phyloP scores from a whole-genome alignment of 805 yeast genomes.

The Dipodascopsis uninucleata region DNA sequence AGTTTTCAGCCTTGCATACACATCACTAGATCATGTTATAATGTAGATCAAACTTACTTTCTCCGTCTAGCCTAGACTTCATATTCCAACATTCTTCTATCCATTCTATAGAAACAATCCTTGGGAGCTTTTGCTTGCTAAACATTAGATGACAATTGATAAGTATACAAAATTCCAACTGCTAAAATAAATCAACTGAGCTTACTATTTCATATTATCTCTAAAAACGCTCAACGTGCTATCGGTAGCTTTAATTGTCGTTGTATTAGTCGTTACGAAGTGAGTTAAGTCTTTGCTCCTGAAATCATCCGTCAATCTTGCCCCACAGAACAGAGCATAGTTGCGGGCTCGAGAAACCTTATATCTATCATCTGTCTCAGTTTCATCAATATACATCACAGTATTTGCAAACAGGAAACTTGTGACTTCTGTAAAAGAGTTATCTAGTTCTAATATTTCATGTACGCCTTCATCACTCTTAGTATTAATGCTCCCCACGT shows the following conservation, averaged over 20 bases:
- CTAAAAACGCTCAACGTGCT: no score
- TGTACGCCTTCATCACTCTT: no score
- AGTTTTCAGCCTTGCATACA: no score
- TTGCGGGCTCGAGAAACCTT: slow-evolving; percentile 2
- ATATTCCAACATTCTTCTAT: slow-evolving; percentile 37
- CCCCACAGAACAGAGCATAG: slow-evolving; percentile 41
- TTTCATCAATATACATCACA: slow-evolving; percentile 11
- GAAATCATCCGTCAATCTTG: slow-evolving; percentile 36
- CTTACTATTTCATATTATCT: no score
- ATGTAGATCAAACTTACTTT: no score
- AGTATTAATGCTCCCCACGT: no score
- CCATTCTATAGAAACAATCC: slow-evolving; percentile 42
- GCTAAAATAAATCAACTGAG: no score
- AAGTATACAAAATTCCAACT: no score
- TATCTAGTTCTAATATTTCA: slow-evolving; percentile 25
- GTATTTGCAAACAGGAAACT: slow-evolving; percentile 27
- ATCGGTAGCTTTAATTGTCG: no score
- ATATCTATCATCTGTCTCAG: background rate
- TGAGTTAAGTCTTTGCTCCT: slow-evolving; percentile 38
- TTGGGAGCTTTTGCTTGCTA: slow-evolving; percentile 8
- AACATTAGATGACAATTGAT: no score
- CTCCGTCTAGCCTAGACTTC: slow-evolving; percentile 31
- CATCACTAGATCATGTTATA: no score
- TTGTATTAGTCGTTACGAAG: slow-evolving; percentile 31
- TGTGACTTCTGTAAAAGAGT: slow-evolving; percentile 35